Base-by-base conservation (phyloP, 345 rosid genomes). In the Adansonia digitata region DNA sequence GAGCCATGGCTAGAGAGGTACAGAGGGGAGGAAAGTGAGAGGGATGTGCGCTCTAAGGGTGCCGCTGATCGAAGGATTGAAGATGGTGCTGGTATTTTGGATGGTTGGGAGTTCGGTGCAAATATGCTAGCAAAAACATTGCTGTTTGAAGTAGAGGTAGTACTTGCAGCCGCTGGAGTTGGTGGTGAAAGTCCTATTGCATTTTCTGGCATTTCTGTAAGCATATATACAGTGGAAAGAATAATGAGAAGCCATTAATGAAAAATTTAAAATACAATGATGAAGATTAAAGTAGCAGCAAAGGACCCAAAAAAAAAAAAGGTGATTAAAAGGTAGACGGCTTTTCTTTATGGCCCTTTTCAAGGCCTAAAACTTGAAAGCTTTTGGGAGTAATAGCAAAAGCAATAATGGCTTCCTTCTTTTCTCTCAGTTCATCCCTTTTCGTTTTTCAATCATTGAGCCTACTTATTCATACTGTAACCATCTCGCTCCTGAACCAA, bases 21-120 rank as follows among this genome's bases (percentile, higher is more conserved):
- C 1, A 78, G 82, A 51, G 86, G 77, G 34, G 91, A 76, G 29
- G 92, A 92, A 26, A 92, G 91, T 55, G 97, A 88, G 2, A 92
- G 92, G 0, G 92, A 88, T 24, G 92, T 84, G 2, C 91, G 88
- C 78, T 89, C 94, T 0, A 83, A 49, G 14, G 83, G 64, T 35
- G 86, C 31, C 9, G 87, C 75, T 71, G 84, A 78, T 43, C 75
- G 49, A 79, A 80, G 67, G 78, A 83, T 7, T 81, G 87, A 79
- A 3, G 89, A 63, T 10, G 83, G 78, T 14, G 26, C 84, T 35
- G 3, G 81, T 49, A 43, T 56, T 51, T 40, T 71, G 72, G 37
- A 66, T 26, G 8, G 91, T 68, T 4, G 89, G 75, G 53, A 86
- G 72, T 34, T 29, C 7, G 62, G n/a, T 1, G 90, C 81, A 57